Evolutionary conservation across 2,329 filamentous ascomycete genomes (phyloP).

Genomic region (Cadophora gregata): DNA sequence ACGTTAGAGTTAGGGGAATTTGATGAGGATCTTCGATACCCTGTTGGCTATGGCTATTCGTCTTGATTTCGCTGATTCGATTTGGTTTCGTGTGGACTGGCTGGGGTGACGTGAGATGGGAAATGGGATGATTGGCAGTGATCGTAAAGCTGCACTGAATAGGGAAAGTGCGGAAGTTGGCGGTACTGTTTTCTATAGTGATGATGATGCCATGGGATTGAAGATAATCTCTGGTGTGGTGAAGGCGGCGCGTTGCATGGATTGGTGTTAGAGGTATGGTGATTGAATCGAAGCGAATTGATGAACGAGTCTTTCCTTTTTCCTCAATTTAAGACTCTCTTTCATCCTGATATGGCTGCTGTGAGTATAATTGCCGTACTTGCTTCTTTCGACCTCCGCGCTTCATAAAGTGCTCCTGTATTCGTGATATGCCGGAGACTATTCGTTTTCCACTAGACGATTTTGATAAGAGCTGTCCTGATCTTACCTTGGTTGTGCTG

Average conservation of each 20-base stretch:
- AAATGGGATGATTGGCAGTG: too few relatives aligned
- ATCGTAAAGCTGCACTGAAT: too few relatives aligned
- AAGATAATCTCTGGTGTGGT: not conserved
- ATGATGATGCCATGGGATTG: not conserved
- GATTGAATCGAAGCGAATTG: not conserved
- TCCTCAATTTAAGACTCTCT: not conserved
- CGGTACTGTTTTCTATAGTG: not conserved
- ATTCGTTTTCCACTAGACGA: too few relatives aligned
- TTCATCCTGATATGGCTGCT: too few relatives aligned
- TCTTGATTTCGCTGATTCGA: not conserved
- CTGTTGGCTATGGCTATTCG: conserved; percentile 13
- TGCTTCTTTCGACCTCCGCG: too few relatives aligned
- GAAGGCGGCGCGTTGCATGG: not conserved
- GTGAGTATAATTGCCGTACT: too few relatives aligned
- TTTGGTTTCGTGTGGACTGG: not conserved
- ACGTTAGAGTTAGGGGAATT: not conserved
- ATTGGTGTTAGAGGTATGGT: not conserved
- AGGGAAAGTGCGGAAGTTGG: too few relatives aligned
- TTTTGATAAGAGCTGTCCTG: too few relatives aligned
- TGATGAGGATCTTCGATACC: conserved; percentile 1
- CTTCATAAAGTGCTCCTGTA: too few relatives aligned
- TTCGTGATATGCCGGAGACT: too few relatives aligned
- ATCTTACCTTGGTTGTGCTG: too few relatives aligned
- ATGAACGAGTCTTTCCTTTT: not conserved
- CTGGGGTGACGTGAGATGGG: not conserved